Base-by-base conservation (phyloP, 139 green algal genomes). In the Coelastrella sp. region DNA sequence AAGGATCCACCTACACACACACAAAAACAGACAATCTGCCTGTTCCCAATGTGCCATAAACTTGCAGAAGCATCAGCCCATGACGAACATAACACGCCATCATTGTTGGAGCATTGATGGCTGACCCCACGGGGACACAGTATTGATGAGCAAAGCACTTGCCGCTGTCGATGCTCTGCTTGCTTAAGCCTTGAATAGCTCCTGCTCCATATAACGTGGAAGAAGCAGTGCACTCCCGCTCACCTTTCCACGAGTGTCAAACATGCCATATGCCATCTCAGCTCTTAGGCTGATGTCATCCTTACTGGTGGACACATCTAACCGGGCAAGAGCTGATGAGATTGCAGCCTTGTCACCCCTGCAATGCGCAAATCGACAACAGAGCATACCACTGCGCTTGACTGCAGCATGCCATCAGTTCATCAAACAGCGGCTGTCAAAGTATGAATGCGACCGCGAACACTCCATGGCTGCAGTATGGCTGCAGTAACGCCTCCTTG, bases 241-340 rank as follows among this genome's bases (percentile, higher is more conserved):
- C 78, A 93, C 93, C 92, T 92, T 96, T 12, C 96, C 95, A 0
- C 90, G 80, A 14, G 98, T 99, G 94, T 99, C 97, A 93, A 99
- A 99, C 98, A 99, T 99, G 75, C 96, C 95, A 25, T 94, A 92
- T 0, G 95, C 96, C 96, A 99, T 98, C 84, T 96, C 91, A 14
- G 92, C 85, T n/a, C 91, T 87, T 14, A 97, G 68, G 0, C 59
- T 84, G 17, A 88, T n/a, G 27, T 97, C 95, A 4, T 91, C 66
- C 72, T 90, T 89, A 35, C 94, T 94, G 27, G 94, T 98, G 57
- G 93, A 92, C 35, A 99, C 93, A 4, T 96, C 95, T 84, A 98
- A 89, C 6, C 80, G 78, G 3, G 63, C 76, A 84, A 98, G 81
- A 1, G 94, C 91, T 0, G 56, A 27, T 8, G 85, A 91, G 49